These are phyloP conservation scores for Anthoceros angustus DNA, from an alignment of 225 moss, liverwort and hornwort species.

Conservation along the genomic window DNA sequence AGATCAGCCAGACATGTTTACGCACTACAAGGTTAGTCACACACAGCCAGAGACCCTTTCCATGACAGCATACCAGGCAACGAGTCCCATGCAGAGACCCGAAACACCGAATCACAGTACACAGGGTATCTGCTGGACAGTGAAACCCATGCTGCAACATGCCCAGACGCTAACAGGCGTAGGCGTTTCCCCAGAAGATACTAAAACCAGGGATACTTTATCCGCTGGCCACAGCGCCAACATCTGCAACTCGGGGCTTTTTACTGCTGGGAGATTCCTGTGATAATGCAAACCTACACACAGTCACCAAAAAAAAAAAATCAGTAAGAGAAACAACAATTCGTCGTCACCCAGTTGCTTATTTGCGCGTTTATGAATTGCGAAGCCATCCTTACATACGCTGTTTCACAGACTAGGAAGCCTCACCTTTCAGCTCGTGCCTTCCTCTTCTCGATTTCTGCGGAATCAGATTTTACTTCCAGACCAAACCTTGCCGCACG, in stretches of 20 bases:
- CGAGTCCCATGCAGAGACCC: not conserved
- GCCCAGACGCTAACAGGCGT: not conserved
- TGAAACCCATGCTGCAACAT: not conserved
- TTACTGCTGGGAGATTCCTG: not conserved
- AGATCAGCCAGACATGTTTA: not conserved
- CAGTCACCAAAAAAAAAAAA: not conserved
- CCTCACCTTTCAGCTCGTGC: not conserved
- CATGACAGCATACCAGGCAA: not conserved
- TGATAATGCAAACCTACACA: not conserved
- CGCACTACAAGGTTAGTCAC: conserved; percentile 2
- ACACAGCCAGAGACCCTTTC: not conserved
- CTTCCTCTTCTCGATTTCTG: not conserved
- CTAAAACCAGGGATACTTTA: not conserved
- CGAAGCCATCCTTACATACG: not conserved
- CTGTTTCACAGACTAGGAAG: not conserved
- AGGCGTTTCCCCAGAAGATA: not conserved
- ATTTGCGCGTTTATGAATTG: not conserved
- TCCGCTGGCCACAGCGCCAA: not conserved
- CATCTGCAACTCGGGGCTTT: not conserved
- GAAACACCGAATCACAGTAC: not conserved
- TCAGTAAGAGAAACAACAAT: not conserved
- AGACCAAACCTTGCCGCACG: conserved; percentile 64
- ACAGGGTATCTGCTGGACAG: not conserved
- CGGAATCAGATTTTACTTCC: not conserved
- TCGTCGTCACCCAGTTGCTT: not conserved